Evolutionary conservation across 192 early-diverging fungal genomes (phyloP).

Genomic region (Umbelopsis sp.): DNA sequence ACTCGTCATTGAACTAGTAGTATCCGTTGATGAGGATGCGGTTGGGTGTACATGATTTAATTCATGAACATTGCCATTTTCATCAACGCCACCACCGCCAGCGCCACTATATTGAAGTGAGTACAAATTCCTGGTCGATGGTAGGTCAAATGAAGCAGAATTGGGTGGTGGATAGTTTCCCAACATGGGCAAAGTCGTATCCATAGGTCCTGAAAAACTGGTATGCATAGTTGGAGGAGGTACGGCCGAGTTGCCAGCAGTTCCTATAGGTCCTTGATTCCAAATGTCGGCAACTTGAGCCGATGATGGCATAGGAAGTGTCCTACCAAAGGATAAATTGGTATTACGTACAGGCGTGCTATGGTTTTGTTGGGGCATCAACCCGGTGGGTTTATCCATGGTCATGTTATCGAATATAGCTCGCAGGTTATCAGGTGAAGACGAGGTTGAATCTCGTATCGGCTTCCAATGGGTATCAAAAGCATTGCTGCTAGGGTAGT

Average conservation of each 20-base stretch:
- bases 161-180: constrained; percentile 14
- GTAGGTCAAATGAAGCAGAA: neutral
- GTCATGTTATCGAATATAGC: constrained; percentile 24
- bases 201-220: constrained; percentile 15
- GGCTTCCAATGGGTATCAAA: constrained; percentile 29
- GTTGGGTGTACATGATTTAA: neutral
- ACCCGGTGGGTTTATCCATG: neutral
- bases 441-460: constrained; percentile 8
- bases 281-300: constrained; percentile 10
- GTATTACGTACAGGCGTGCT: constrained; percentile 18
- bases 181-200: constrained; percentile 11
- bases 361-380: constrained; percentile 16
- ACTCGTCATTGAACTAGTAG: constrained; percentile 9
- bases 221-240: constrained; percentile 14
- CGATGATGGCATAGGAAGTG: constrained; percentile 8
- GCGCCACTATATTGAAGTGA: neutral
- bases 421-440: constrained; percentile 17
- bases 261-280: constrained; percentile 11
- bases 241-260: neutral
- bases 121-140: constrained; percentile 13
- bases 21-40: constrained; percentile 8
- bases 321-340: constrained; percentile 16
- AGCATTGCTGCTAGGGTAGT: constrained; percentile 18
- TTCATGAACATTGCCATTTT: constrained; percentile 1
- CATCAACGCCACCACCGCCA: neutral